Base-by-base conservation (phyloP, 257 asterid genomes). In the Gardenia jasminoides region DNA sequence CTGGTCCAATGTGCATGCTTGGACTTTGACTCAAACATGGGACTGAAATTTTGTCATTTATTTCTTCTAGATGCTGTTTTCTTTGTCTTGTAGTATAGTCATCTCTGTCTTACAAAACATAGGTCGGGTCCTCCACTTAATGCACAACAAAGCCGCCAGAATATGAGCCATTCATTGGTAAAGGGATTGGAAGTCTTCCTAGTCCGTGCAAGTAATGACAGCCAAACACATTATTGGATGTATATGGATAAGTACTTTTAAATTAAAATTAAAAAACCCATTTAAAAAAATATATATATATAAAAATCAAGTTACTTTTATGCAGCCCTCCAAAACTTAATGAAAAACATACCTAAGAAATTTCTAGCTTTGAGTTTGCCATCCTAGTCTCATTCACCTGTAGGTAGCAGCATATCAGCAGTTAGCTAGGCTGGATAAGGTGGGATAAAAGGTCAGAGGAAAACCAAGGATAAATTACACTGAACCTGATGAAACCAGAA, bases 71-170 rank as follows among this genome's bases (percentile, higher is more conserved):
- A 15, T 68, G 50, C 31, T 16, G 76, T 47, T 71, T 46, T 26
- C 75, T 71, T 47, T 20, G 76, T 26, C 76, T 13, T 17, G 26
- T 71, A 71, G 41, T n/a, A n/a, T n/a, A n/a, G 22, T 46, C 58
- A 44, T 39, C 30, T 17, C 50, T 22, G 74, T 17, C 58, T n/a
- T 70, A 7, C 26, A n/a, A 70, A 43, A 50, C 16, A 46, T 46
- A 7, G 5, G 72, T 26, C 13, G 8, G 46, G 10, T 4, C 46
- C 44, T 31, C 7, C 19, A 16, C 47, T 20, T 56, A 3, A 20
- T 20, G 62, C 62, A 20, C 64, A 19, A 20, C 26, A 56, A 20
- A 56, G 28, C 26, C 24, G 64, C 26, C 28, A 19, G 1, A 56
- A 0, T 59, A 22, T 22, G 65, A 8, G 65, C 30, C 30, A 58